phyloP scores from a whole-genome alignment of 306 rosid genomes.

The Vicia villosa region DNA sequence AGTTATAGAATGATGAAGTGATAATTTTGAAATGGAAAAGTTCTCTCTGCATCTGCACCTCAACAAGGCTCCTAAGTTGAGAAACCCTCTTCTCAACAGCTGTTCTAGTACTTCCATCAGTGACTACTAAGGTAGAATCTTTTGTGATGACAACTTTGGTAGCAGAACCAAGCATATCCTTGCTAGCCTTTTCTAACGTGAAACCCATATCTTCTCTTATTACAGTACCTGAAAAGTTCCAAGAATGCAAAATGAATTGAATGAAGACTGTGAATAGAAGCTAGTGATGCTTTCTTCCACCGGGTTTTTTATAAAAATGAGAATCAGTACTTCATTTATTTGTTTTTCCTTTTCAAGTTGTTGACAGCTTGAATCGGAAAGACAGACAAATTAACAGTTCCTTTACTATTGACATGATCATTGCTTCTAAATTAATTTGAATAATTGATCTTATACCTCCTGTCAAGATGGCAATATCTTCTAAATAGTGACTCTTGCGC shows the following conservation, averaged over 20 bases:
- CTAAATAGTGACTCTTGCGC: slow-evolving; percentile 82
- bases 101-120: slow-evolving; percentile 67
- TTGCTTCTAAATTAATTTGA: slow-evolving; percentile 25
- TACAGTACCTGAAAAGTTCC: slow-evolving; percentile 64
- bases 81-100: slow-evolving; percentile 73
- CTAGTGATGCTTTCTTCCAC: slow-evolving; percentile 18
- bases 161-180: slow-evolving; percentile 67
- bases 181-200: slow-evolving; percentile 65
- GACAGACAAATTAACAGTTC: too few species aligned
- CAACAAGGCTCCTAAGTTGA: slow-evolving; percentile 66
- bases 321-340: background rate
- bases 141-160: slow-evolving; percentile 76
- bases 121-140: slow-evolving; percentile 80
- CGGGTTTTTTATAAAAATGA: background rate
- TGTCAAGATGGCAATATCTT: slow-evolving; percentile 91
- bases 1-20: background rate
- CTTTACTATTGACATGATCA: too few species aligned
- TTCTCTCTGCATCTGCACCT: slow-evolving; percentile 55
- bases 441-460: slow-evolving; percentile 70
- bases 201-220: slow-evolving; percentile 86
- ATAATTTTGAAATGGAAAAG: slow-evolving; percentile 15
- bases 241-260: slow-evolving; percentile 17
- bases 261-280: slow-evolving; percentile 21
- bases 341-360: too few species aligned
- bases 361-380: too few species aligned